phyloP scores from a whole-genome alignment of 2,329 filamentous ascomycete genomes.

The Penicillium sp. region DNA sequence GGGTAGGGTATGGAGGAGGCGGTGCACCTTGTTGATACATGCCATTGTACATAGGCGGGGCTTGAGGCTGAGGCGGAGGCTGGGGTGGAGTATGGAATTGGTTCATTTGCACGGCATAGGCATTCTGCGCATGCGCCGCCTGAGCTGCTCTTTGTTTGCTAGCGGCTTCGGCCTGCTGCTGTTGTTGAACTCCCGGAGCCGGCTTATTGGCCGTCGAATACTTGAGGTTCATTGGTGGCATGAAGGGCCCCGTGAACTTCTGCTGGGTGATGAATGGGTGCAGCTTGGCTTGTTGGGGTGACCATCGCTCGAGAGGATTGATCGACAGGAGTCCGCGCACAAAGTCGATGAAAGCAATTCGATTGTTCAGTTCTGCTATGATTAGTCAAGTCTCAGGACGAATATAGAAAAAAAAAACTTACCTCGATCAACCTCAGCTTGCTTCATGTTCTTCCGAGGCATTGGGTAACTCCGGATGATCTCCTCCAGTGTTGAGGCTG shows the following conservation, averaged over 20 bases:
- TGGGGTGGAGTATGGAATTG: constrained; percentile 53
- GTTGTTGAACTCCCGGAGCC: constrained; percentile 89
- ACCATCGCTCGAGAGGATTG: constrained; percentile 95
- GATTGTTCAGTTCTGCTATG: constrained; percentile 89
- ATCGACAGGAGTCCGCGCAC: constrained; percentile 89
- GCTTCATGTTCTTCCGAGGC: constrained; percentile 99
- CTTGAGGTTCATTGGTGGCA: constrained; percentile 95
- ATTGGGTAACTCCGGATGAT: constrained; percentile 98
- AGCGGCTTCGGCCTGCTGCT: constrained; percentile 88
- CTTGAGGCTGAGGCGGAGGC: constrained; percentile 41
- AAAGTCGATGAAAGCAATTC: constrained; percentile 96
- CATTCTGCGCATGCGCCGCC: constrained; percentile 65
- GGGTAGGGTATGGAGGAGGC: constrained; percentile 76
- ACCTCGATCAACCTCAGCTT: constrained; percentile 94
- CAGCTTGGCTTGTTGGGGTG: constrained; percentile 92
- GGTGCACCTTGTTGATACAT: constrained; percentile 73
- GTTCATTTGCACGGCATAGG: constrained; percentile 64
- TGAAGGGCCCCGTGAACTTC: constrained; percentile 93
- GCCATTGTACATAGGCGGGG: constrained; percentile 72
- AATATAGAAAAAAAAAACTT: constrained; percentile 28
- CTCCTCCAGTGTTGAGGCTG: constrained; percentile 86
- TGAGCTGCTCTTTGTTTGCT: constrained; percentile 81
- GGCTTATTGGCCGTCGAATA: constrained; percentile 80
- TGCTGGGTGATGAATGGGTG: constrained; percentile 98
- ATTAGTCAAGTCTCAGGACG: constrained; percentile 7